phyloP scores from a whole-genome alignment of 2,329 filamentous ascomycete species.

The Mollisiaceae sp. region DNA sequence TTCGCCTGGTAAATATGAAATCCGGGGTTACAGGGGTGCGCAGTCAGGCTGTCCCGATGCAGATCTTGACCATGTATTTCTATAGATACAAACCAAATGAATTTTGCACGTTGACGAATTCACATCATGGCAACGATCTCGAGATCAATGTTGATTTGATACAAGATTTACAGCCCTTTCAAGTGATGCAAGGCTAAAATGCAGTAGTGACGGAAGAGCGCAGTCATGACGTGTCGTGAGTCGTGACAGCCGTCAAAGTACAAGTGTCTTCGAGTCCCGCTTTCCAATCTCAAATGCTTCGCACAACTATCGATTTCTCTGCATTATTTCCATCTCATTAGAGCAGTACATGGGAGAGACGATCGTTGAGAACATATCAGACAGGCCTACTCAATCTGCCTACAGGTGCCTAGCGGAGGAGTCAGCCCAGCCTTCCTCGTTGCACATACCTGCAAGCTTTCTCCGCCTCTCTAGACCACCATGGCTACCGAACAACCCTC shows the following conservation, averaged over 20 bases:
- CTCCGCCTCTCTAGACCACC: neutral
- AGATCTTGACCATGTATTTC: neutral
- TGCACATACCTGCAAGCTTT: neutral
- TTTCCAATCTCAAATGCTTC: neutral
- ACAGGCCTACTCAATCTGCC: neutral
- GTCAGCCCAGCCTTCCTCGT: neutral
- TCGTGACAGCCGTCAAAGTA: constrained; percentile 1
- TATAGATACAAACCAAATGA: neutral
- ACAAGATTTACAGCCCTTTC: neutral
- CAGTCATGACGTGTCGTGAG: constrained; percentile 1
- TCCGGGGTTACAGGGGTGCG: constrained; percentile 8
- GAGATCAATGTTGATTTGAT: neutral
- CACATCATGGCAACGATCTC: neutral
- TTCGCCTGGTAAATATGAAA: neutral
- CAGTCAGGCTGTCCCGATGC: neutral
- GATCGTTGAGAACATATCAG: neutral
- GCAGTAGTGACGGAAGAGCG: neutral
- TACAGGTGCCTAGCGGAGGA: constrained; percentile 3
- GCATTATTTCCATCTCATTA: neutral
- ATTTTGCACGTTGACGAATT: neutral
- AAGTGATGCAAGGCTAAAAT: neutral
- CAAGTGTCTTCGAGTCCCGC: neutral
- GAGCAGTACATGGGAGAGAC: neutral
- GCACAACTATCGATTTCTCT: neutral
- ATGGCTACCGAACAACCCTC: neutral